Conservation (phyloP, 1,139 yeast genomes). For the Candida labiduridarum region DNA sequence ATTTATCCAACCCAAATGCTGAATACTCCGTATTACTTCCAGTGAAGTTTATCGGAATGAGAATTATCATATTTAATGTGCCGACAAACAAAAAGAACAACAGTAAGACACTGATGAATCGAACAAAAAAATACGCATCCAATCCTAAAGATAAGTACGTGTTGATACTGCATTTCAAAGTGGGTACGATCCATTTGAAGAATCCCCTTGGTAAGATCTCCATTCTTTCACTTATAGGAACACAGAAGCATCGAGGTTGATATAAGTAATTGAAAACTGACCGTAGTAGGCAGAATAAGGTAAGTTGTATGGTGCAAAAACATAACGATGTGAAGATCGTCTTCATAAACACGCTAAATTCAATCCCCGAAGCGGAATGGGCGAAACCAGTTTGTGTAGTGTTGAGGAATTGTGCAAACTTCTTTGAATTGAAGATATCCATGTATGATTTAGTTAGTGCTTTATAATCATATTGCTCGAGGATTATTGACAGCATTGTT, state of each 20-base stretch:
- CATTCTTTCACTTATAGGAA: slow-evolving; percentile 40
- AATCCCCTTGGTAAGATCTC: slow-evolving; percentile 42
- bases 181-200: slow-evolving; percentile 52
- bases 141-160: slow-evolving; percentile 54
- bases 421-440: slow-evolving; percentile 28
- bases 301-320: slow-evolving; percentile 53
- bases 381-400: slow-evolving; percentile 62
- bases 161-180: slow-evolving; percentile 39
- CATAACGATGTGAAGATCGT: slow-evolving; percentile 54
- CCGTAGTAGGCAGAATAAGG: slow-evolving; percentile 55
- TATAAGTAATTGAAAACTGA: slow-evolving; percentile 50
- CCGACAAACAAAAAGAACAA: slow-evolving; percentile 54
- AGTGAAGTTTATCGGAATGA: slow-evolving; percentile 58
- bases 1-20: slow-evolving; percentile 55
- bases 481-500: slow-evolving; percentile 12
- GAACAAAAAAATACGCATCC: slow-evolving; percentile 65
- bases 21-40: slow-evolving; percentile 36
- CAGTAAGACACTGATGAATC: slow-evolving; percentile 53
- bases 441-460: slow-evolving; percentile 29
- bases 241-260: slow-evolving; percentile 56
- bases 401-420: slow-evolving; percentile 46
- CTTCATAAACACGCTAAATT: slow-evolving; percentile 41
- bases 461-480: slow-evolving; percentile 25
- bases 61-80: slow-evolving; percentile 49
- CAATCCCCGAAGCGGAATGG: slow-evolving; percentile 45